These are phyloP conservation scores for Eucalyptus tenuipes DNA, from an alignment of 345 rosid species.

Conservation along the genomic window DNA sequence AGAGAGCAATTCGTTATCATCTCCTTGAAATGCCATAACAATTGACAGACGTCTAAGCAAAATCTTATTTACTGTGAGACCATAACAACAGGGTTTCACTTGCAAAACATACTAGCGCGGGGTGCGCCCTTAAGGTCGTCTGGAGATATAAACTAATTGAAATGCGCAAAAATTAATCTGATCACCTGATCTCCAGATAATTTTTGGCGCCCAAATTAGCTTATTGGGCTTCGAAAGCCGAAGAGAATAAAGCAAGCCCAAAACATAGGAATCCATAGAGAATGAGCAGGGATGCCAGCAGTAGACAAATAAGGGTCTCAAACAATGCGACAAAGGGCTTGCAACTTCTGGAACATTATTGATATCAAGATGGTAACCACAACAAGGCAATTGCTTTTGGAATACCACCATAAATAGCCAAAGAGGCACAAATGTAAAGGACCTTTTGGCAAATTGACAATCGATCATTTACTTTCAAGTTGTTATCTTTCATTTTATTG, in stretches of 20 bases:
- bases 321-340: no score
- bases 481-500: neutral
- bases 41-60: neutral
- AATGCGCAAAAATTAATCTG: neutral
- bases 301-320: no score
- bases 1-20: neutral
- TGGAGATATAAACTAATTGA: neutral
- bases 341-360: neutral
- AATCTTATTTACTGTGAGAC: neutral
- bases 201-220: neutral
- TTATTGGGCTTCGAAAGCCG: no score
- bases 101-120: neutral
- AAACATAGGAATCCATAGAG: no score
- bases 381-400: neutral
- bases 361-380: neutral
- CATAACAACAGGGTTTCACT: neutral
- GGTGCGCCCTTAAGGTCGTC: neutral
- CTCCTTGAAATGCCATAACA: neutral
- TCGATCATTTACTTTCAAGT: no score
- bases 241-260: no score
- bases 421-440: neutral
- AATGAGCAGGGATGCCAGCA: no score
- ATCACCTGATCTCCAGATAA: no score
- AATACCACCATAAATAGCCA: neutral
- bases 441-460: neutral